Percentiles rank a stretch among this genome's conserved stretches.
Evolutionary conservation across 164 flowering plant genomes (phyloP).

Genomic region (Brasenia schreberi): DNA sequence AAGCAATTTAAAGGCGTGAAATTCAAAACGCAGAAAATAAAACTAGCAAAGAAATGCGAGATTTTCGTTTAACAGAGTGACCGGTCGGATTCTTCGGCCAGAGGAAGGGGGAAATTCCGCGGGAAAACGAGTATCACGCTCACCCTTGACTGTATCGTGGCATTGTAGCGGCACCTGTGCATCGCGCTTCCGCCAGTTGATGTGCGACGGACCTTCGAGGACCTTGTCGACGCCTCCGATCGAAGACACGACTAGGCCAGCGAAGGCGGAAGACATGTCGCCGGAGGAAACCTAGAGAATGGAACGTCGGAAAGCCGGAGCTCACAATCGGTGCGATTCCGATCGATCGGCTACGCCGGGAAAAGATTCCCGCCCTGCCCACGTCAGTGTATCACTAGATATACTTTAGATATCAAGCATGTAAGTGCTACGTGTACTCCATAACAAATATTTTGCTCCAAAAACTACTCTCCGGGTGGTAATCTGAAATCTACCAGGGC

Average conservation of each 20-base stretch:
- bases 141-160: slow-evolving; percentile 84
- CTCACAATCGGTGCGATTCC: neutral
- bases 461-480: no score
- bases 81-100: no score
- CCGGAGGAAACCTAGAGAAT: neutral
- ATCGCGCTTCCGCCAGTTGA: slow-evolving; percentile 87
- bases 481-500: no score
- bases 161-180: slow-evolving; percentile 72
- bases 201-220: slow-evolving; percentile 83
- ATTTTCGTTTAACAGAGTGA: no score
- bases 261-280: neutral
- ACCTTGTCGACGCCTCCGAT: slow-evolving; percentile 10
- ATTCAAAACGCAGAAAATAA: no score
- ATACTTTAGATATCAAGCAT: no score
- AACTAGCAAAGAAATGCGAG: no score
- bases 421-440: no score
- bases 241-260: neutral
- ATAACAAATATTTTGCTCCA: no score
- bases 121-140: neutral
- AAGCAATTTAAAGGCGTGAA: neutral
- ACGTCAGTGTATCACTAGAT: no score
- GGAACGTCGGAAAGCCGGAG: neutral
- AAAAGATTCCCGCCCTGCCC: neutral
- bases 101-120: no score
- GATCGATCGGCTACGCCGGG: neutral